Evolutionary conservation across 108 stramenopile genomes (phyloP).

Genomic region (Parietichytrium sp.): DNA sequence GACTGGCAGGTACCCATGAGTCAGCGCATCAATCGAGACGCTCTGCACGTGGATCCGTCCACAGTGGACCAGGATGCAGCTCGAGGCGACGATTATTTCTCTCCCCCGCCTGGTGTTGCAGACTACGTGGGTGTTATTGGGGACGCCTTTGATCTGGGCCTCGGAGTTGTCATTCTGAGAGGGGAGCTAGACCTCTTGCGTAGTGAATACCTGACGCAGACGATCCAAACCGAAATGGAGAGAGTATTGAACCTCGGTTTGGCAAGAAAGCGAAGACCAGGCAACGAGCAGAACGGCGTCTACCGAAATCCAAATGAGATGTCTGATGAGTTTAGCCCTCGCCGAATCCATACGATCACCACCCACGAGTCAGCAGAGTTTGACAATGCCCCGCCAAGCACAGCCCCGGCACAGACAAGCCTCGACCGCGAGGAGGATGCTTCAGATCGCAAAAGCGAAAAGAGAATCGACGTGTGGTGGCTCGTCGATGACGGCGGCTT

Average conservation of each 20-base stretch:
- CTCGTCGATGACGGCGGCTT: slow-evolving; percentile 44
- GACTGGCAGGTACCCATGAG: not conserved
- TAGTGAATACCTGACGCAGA: slow-evolving; percentile 26
- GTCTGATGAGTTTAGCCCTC: too few species aligned
- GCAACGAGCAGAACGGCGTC: not conserved
- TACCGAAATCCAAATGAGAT: slow-evolving; percentile 31
- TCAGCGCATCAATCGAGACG: not conserved
- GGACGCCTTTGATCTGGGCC: slow-evolving; percentile 28
- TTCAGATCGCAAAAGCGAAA: not conserved
- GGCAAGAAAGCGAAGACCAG: not conserved
- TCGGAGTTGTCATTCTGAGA: not conserved
- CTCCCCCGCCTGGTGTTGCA: not conserved
- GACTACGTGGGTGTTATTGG: slow-evolving; percentile 39
- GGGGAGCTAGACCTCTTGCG: slow-evolving; percentile 24
- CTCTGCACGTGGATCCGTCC: not conserved
- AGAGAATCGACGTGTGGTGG: slow-evolving; percentile 44
- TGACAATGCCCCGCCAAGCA: not conserved
- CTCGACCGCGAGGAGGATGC: not conserved
- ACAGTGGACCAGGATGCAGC: not conserved
- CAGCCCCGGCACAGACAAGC: not conserved
- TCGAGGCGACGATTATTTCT: not conserved
- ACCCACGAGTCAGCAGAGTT: not conserved
- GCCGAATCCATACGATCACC: not conserved
- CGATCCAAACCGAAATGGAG: slow-evolving; percentile 27
- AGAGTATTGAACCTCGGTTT: not conserved